A percentile compares a stretch with the other conserved stretches of the same genome.
Evolutionary conservation across 257 asterid genomes (phyloP).

Genomic region (Misopates orontium): DNA sequence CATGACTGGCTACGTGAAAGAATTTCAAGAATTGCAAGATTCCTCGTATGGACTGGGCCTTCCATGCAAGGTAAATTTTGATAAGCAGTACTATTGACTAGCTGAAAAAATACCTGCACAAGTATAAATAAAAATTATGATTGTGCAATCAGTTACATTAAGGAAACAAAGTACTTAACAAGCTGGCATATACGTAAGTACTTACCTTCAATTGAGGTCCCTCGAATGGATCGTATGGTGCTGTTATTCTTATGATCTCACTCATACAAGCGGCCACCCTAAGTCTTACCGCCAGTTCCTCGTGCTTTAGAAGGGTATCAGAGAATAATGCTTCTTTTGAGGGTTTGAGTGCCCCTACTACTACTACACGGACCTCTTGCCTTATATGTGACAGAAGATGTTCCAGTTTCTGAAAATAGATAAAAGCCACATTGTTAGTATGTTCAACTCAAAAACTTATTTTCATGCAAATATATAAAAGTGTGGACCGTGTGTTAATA

Average conservation of each 20-base stretch:
- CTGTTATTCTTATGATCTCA: constrained; percentile 27
- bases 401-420: neutral
- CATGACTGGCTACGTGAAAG: constrained; percentile 18
- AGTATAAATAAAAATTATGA: neutral
- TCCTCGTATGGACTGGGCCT: constrained; percentile 24
- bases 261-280: constrained; percentile 25
- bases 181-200: neutral
- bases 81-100: constrained; percentile 20
- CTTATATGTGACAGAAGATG: neutral
- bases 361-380: neutral
- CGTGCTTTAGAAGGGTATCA: constrained; percentile 12
- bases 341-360: neutral
- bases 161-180: neutral
- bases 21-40: constrained; percentile 16
- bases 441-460: no score
- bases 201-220: constrained; percentile 26
- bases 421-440: no score
- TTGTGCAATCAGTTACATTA: neutral
- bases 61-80: constrained; percentile 19
- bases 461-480: no score
- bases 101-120: constrained; percentile 27
- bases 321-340: constrained; percentile 23
- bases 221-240: constrained; percentile 26
- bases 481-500: no score
- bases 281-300: constrained; percentile 27